Evolutionary conservation across 495 filamentous ascomycete genomes (phyloP), one percentile per base, ranked within the genome.

Genomic region (Neurospora sp.): DNA sequence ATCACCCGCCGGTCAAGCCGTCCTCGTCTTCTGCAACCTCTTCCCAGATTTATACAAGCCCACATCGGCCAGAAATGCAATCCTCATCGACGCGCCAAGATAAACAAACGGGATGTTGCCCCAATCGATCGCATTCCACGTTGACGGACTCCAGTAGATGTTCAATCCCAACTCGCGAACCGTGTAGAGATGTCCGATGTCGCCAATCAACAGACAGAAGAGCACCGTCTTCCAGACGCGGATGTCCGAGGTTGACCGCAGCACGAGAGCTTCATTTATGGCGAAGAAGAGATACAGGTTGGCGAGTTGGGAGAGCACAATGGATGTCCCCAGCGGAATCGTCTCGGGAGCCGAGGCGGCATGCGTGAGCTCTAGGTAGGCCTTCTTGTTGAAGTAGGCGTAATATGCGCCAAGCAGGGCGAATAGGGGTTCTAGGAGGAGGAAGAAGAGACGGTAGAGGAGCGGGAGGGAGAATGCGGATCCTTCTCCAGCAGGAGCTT

Each of bases 251-350:
- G 90, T 89, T 10, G 85, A 80, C 27, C 91, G 89, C 70, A 93
- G 82, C 16, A 92, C 86, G 18, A 92, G 80, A 3, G 88, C 89
- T 80, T 93, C 90, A 78, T 88, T 92, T 65, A 93, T 73, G 71
- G 89, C 88, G 78, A 93, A 91, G 69, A 90, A 81, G 10, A 91
- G 75, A 80, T 91, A 91, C 22, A 91, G 74, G 77, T 91, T 91
- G 39, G 86, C 89, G 22, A 91, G 86, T 79, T 91, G 89, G 20
- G 87, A 86, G 53, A 91, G 80, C 20, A 85, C 85, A 61, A 92
- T 86, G 2, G 84, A 84, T 0, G 88, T 89, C 39, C 81, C 81
- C 20, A 78, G 75, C 1, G 84, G 78, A 38, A 84, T 74, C 0
- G 72, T 59, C 16, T 76, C 72, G 2, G 88, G 80, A 10, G 87